These are phyloP conservation scores for Dimargaris xerosporica DNA, from an alignment of 192 early-diverging fungal genomes.

Conservation along the genomic window DNA sequence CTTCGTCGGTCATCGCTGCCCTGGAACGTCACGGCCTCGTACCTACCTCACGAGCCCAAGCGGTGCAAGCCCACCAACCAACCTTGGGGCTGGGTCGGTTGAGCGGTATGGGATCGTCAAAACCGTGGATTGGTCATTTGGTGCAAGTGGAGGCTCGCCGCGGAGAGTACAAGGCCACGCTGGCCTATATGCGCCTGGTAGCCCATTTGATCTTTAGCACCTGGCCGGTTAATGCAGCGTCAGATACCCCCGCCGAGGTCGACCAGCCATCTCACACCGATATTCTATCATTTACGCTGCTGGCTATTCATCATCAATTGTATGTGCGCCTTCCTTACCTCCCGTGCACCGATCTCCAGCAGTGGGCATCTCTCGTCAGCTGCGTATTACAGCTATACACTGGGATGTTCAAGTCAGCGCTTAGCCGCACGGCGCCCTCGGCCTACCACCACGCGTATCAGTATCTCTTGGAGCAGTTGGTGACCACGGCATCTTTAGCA, in stretches of 20 bases:
- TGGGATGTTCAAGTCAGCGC: not conserved
- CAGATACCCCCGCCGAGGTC: not conserved
- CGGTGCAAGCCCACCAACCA: not conserved
- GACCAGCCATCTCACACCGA: too few relatives aligned
- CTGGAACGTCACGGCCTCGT: not conserved
- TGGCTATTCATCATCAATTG: not conserved
- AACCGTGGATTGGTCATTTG: not conserved
- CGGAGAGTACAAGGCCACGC: not conserved
- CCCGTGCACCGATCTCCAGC: too few relatives aligned
- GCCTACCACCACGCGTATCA: not conserved
- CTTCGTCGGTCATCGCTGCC: not conserved
- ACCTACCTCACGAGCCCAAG: not conserved
- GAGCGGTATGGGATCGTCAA: too few relatives aligned
- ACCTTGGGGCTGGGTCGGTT: too few relatives aligned
- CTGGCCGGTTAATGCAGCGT: not conserved
- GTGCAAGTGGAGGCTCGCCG: not conserved
- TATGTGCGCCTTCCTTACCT: not conserved
- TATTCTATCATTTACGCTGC: not conserved
- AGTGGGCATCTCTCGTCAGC: not conserved
- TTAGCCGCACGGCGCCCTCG: too few relatives aligned
- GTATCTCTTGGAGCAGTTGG: not conserved
- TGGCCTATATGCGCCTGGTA: slow-evolving; percentile 3
- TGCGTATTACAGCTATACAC: not conserved
- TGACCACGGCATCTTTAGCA: not conserved
- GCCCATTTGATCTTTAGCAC: not conserved